Evolutionary conservation across 75 land plant species (phyloP), one percentile per base, ranked within the genome.

Genomic region (Larix kaempferi): DNA sequence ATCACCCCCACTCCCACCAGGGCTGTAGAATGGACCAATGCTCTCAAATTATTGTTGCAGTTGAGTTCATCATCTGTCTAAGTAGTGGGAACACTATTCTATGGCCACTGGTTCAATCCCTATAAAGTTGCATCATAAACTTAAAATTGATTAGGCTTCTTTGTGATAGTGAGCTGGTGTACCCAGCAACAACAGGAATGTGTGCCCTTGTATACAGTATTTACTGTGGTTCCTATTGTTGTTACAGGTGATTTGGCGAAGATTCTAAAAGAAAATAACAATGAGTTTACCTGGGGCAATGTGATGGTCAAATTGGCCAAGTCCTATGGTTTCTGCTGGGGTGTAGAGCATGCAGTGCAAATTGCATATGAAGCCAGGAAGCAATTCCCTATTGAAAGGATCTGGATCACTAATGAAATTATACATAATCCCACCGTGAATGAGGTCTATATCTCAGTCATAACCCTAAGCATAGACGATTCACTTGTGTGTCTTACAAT

Each of bases 381-480:
- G 84, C 94, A 96, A 74, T 96, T 96, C 78, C 99, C 97, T 0
- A 76, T 77, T 2, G 87, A 92, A 87, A 87, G 77, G 78, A 83
- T 96, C 27, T 96, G 99, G 99, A 81, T 94, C 69, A 96, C 99
- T 15, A 96, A 96, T 81, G 98, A 94, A 59, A 96, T 96, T 54
- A 94, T 96, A 54, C 99, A 96, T 83, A 96, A 96, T 60, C 99
- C 99, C 12, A 91, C 96, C 12, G 97, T 96, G 19, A 96, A 93
- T 74, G 57, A 91, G 93, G 98, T 85, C 14, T 74, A 66, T 80
- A n/a, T 69, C 37, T 69, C 71, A 29, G 37, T 66, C 72, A 39
- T n/a, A 15, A n/a, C 35, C 72, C 72, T 19, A 69, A 37, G n/a
- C 23, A 69, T 39, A 6, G 49, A n/a, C 15, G 41, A 39, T 69